Percentiles rank a stretch among this genome's conserved stretches.
Evolutionary conservation across 1,139 yeast species (phyloP).

Genomic region (Arxiozyma bovina): DNA sequence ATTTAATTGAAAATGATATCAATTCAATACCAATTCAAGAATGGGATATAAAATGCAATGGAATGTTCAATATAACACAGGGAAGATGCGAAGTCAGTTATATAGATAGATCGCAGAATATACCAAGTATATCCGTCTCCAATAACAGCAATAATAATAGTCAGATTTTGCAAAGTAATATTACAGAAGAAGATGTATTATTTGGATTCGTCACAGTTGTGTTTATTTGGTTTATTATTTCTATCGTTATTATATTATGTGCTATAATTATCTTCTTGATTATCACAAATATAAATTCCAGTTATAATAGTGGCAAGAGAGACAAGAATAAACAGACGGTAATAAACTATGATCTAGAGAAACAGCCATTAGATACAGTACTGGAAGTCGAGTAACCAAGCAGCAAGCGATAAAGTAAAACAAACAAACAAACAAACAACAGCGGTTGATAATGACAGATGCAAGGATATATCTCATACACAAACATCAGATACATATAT

Average conservation of each 20-base stretch:
- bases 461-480: too few relatives aligned
- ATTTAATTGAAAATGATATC: neutral
- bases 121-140: neutral
- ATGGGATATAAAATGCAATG: neutral
- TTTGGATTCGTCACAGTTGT: conserved; percentile 2
- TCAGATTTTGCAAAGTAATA: neutral
- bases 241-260: conserved; percentile 1
- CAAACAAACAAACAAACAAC: neutral
- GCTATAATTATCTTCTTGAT: neutral
- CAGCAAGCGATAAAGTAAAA: neutral
- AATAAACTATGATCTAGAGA: neutral
- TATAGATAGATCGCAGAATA: neutral
- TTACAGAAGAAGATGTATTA: conserved; percentile 4
- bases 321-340: neutral
- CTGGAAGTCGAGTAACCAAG: neutral
- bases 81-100: neutral
- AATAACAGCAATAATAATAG: neutral
- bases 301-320: neutral
- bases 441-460: neutral
- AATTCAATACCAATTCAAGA: neutral
- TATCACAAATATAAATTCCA: neutral
- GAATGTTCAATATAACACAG: neutral
- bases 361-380: neutral
- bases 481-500: neutral
- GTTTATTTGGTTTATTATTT: conserved; percentile 4